These are phyloP conservation scores for Hydnum rufescens DNA, from an alignment of 768 basidiomycete species.

Conservation along the genomic window DNA sequence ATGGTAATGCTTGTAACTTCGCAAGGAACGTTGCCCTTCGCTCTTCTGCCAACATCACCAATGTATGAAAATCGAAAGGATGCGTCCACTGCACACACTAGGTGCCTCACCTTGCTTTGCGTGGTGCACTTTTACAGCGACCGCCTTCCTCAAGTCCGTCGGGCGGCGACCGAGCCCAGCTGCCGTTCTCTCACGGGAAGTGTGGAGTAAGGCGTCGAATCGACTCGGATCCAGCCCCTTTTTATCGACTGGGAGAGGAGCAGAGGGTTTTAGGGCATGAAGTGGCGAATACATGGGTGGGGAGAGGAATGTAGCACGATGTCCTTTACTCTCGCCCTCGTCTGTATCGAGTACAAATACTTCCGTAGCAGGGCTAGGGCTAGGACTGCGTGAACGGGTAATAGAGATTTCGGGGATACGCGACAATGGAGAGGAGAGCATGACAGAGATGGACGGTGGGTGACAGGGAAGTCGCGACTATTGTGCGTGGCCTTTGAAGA, in stretches of 20 bases:
- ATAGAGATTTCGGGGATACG: neutral
- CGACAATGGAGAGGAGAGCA: conserved; percentile 17
- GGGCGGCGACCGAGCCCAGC: conserved; percentile 6
- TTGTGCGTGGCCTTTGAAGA: too few relatives aligned
- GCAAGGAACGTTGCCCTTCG: conserved; percentile 58
- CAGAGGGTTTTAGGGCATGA: conserved; percentile 20
- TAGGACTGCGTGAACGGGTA: too few relatives aligned
- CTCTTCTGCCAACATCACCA: conserved; percentile 18
- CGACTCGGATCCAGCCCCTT: conserved; percentile 40
- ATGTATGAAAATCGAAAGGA: conserved; percentile 13
- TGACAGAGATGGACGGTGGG: conserved; percentile 52
- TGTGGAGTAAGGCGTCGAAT: conserved; percentile 43
- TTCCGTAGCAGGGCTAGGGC: too few relatives aligned
- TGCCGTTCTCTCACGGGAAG: conserved; percentile 32
- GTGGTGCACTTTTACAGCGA: conserved; percentile 50
- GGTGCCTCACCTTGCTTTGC: conserved; percentile 41
- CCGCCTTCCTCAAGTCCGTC: conserved; percentile 50
- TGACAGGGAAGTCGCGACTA: conserved; percentile 23
- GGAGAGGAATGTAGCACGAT: too few relatives aligned
- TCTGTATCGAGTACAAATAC: conserved; percentile 19
- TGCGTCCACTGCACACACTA: neutral
- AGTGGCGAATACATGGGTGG: conserved; percentile 23
- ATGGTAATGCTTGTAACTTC: conserved; percentile 44
- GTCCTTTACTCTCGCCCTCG: too few relatives aligned
- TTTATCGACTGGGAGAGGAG: conserved; percentile 19